Evolutionary conservation across 2,329 filamentous ascomycete species (phyloP).

Genomic region (Microascus cirrosus): DNA sequence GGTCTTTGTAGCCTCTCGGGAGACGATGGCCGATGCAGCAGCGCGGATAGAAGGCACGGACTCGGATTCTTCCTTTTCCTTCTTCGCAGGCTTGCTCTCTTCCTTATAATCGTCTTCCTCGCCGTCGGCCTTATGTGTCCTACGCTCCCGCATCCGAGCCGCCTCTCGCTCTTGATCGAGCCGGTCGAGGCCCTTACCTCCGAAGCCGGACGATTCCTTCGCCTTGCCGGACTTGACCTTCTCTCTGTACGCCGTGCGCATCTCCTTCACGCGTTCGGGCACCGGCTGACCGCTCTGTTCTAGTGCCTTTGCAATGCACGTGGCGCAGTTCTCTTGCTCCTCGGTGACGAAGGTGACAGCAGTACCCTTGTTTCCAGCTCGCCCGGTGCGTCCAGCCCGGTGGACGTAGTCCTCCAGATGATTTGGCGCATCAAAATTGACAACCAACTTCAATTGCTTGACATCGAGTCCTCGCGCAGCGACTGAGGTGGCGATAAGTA

Average conservation of each 20-base stretch:
- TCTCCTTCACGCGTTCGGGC: constrained; percentile 55
- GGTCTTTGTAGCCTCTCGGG: constrained; percentile 37
- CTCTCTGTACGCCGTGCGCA: constrained; percentile 65
- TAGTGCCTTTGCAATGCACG: constrained; percentile 83
- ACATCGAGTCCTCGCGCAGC: constrained; percentile 92
- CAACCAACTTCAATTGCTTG: constrained; percentile 87
- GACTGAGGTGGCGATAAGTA: constrained; percentile 89
- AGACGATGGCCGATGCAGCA: constrained; percentile 44
- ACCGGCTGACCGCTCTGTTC: constrained; percentile 81
- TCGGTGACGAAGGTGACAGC: constrained; percentile 90
- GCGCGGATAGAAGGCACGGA: constrained; percentile 54
- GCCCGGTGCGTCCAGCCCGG: constrained; percentile 82
- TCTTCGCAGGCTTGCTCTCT: constrained; percentile 63
- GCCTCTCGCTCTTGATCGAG: constrained; percentile 87
- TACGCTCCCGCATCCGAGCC: constrained; percentile 74
- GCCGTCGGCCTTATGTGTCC: constrained; percentile 79
- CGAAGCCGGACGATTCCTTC: constrained; percentile 82
- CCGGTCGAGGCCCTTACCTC: constrained; percentile 85
- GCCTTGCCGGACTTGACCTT: constrained; percentile 90
- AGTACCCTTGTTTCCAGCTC: constrained; percentile 87
- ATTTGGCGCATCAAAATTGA: constrained; percentile 91
- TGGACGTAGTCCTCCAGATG: constrained; percentile 96
- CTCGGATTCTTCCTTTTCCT: constrained; percentile 57
- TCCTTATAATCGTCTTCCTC: constrained; percentile 76
- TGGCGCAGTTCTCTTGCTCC: constrained; percentile 82